Conservation (phyloP, 2,329 filamentous ascomycete genomes). For the Talaromyces sp. region DNA sequence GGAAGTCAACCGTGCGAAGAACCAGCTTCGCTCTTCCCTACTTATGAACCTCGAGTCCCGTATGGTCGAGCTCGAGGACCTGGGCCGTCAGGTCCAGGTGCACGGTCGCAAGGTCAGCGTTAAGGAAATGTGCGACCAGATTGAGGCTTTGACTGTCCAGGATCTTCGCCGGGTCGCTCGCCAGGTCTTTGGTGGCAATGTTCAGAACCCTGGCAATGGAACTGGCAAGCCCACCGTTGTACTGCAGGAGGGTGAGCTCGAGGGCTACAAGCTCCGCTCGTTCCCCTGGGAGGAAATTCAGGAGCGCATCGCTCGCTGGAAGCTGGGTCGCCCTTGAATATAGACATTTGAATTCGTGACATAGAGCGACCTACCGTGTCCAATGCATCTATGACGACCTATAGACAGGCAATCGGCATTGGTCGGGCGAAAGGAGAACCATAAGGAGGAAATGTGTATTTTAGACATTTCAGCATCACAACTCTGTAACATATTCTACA, state of each 20-base stretch:
- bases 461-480: conserved; percentile 13
- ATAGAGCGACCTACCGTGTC: conserved; percentile 1
- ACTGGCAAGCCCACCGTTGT: conserved; percentile 93
- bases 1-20: conserved; percentile 93
- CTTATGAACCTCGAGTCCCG: conserved; percentile 97
- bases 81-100: conserved; percentile 94
- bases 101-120: conserved; percentile 91
- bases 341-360: neutral
- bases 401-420: conserved; percentile 1
- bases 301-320: conserved; percentile 80
- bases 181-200: conserved; percentile 74
- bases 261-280: conserved; percentile 66
- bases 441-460: conserved; percentile 14
- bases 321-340: conserved; percentile 66
- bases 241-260: conserved; percentile 82
- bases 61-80: conserved; percentile 96
- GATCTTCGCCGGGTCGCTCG: conserved; percentile 82
- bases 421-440: neutral
- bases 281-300: conserved; percentile 90
- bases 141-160: conserved; percentile 76
- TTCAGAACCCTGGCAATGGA: conserved; percentile 73
- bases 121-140: conserved; percentile 86
- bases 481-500: conserved; percentile 20
- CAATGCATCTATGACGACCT: neutral
- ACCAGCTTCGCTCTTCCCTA: conserved; percentile 85